Percentiles rank a stretch among this genome's conserved stretches.
Evolutionary conservation across 75 land plant species (phyloP).

Genomic region (Cupressus sempervirens): DNA sequence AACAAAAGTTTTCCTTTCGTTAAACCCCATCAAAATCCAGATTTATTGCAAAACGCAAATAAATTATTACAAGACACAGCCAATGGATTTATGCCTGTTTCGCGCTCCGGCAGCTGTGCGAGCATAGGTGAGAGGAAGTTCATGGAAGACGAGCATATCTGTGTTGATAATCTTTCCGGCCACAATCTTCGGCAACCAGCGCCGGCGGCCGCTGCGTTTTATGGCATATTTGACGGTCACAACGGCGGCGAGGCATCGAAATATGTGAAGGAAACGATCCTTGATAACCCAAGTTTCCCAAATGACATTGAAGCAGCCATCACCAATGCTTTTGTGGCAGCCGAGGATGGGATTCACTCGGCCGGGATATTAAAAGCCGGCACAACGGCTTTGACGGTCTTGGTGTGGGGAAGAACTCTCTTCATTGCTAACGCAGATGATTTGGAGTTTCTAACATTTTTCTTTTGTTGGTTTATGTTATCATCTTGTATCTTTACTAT

Average conservation of each 20-base stretch:
- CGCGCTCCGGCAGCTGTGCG: constrained; percentile 58
- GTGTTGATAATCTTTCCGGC: constrained; percentile 34
- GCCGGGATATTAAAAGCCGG: constrained; percentile 33
- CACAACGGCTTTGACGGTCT: constrained; percentile 70
- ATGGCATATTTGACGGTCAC: constrained; percentile 94
- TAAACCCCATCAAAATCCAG: background rate
- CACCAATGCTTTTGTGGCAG: constrained; percentile 52
- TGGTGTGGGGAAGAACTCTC: constrained; percentile 57
- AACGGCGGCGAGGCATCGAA: constrained; percentile 65
- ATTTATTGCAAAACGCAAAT: background rate
- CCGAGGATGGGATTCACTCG: constrained; percentile 33
- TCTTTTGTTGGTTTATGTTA: no score
- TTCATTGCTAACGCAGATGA: constrained; percentile 29
- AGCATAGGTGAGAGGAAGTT: constrained; percentile 35
- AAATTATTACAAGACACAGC: background rate
- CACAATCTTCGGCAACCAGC: background rate
- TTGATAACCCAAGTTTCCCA: constrained; percentile 60
- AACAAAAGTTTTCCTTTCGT: no score
- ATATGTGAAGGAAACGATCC: constrained; percentile 52
- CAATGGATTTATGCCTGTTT: constrained; percentile 27
- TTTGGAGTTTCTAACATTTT: no score
- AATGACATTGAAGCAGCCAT: constrained; percentile 39
- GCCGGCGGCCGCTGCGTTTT: constrained; percentile 41
- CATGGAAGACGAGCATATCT: constrained; percentile 60
- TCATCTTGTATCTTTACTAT: no score